Evolutionary conservation across 768 basidiomycete species (phyloP), one percentile per base, ranked within the genome.

Genomic region (Roridomyces roridus): DNA sequence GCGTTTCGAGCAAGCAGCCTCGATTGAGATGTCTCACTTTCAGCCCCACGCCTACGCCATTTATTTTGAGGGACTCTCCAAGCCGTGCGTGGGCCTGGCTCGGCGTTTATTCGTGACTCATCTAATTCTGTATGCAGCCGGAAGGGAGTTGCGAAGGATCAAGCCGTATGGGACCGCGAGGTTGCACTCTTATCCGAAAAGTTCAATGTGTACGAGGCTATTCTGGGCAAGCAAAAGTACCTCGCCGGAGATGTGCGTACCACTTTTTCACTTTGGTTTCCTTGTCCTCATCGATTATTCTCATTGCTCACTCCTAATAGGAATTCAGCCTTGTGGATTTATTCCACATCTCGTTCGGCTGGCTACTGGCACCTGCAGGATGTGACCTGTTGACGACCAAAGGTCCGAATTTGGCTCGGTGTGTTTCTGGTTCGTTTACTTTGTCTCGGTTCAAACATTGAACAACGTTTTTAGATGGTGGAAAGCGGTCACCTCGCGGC

Each of bases 251-350:
- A 58, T 18, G 57, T 53, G 26, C 24, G 51, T 40, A n/a, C n/a
- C n/a, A n/a, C n/a, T 50, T 6, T 20, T 25, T 50, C 20, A n/a
- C 31, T 21, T 21, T 23, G 28, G 25, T n/a, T 17, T 25, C 20
- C 25, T 26, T 7, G 29, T 37, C 21, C 21, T 24, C 21, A 12
- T 45, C 17, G 23, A 11, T 8, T 10, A 14, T 49, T 37, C 21
- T 43, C 20, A 28, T 51, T 45, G 7, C 15, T 47, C 12, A 39
- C 14, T 17, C 1, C 10, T 46, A 31, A 23, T 24, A 79, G 51
- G 75, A 60, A 25, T 40, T 85, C 59, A 82, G 80, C 2, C 70
- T 83, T 2, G 83, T 78, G 6, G 83, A 84, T 61, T 70, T 84
- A 4, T 75, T 74, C 63, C 81, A 84, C 64, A 60, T 84, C 21